These are phyloP conservation scores for Orbilia brochopaga DNA, from an alignment of 2,329 filamentous ascomycete species.

Conservation along the genomic window DNA sequence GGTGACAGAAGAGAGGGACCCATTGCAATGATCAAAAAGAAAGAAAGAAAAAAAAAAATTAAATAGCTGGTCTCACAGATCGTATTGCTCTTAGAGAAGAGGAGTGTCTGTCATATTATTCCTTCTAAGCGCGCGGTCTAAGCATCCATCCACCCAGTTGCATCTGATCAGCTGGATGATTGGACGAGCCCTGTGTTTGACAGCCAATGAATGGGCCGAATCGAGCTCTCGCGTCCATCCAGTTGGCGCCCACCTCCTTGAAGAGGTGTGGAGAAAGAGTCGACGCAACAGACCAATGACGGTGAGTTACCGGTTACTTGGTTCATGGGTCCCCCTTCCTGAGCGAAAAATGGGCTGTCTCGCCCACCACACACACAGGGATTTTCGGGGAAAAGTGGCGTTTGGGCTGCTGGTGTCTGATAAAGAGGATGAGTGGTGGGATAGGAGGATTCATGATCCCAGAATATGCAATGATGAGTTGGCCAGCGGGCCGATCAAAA, in stretches of 20 bases:
- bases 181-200: constrained; percentile 25
- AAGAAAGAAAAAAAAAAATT: constrained; percentile 16
- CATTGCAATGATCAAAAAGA: constrained; percentile 15
- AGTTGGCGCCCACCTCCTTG: constrained; percentile 51
- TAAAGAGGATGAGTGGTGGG: constrained; percentile 17
- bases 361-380: constrained; percentile 24
- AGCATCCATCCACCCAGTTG: constrained; percentile 37
- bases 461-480: constrained; percentile 49
- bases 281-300: constrained; percentile 45
- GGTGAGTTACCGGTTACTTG: constrained; percentile 49
- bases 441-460: constrained; percentile 21
- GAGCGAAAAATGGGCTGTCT: constrained; percentile 39
- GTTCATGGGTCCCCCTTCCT: constrained; percentile 51
- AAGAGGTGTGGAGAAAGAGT: constrained; percentile 44
- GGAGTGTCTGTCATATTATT: constrained; percentile 16
- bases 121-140: constrained; percentile 51
- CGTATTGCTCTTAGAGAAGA: neutral
- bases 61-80: neutral
- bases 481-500: constrained; percentile 39
- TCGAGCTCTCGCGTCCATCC: constrained; percentile 46
- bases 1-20: too few relatives aligned
- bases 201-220: constrained; percentile 33
- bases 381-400: constrained; percentile 40
- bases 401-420: constrained; percentile 38
- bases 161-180: constrained; percentile 48